Base-by-base conservation (phyloP, 176 grass and related monocot genomes). In the Rhynchospora tenuis region DNA sequence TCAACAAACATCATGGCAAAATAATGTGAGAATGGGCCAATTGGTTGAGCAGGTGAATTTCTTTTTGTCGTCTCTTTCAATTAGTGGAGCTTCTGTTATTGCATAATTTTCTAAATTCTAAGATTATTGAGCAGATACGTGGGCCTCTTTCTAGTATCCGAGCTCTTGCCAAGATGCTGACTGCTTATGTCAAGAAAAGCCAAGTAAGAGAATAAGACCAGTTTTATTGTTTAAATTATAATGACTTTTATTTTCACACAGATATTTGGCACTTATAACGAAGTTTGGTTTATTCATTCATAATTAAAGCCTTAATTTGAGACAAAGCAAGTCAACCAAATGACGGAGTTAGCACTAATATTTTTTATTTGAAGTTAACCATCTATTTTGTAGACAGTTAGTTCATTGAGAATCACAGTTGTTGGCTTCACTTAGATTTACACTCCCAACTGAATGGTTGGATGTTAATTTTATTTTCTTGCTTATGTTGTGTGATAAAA, bases 1-100 rank as follows among this genome's bases (percentile, higher is more conserved):
- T 61, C 93, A 95, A 86, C 93, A 95, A 86, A 87, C 90, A 59
- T 95, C 88, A 59, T 95, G 90, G 93, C 93, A 92, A 92, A 95
- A 92, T 75, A 92, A 84, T 85, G 85, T 90, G 82, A 90, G 90
- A 86, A 95, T 95, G 93, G 87, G 86, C 85, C 86, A 86, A 79
- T 83, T 95, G 29, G 82, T 95, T 85, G 93, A 95, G 81, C 90
- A 95, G 86, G 93, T 86, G 78, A 80, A 83, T 67, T 52, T 15
- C 10, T 59, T 86, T 51, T 81, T 77, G 43, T 44, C 33, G n/a
- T 42, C 54, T 54, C 12, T 12, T 78, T 51, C 22, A 20, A 59
- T 31, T 50, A 31, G 1, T 1, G 15, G 58, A 74, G 9, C 69
- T 83, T 45, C 58, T 85, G 72, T 69, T 54, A 15, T 71, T 78